Conservation (phyloP, 129 eudicot species). For the Lactuca saligna region DNA sequence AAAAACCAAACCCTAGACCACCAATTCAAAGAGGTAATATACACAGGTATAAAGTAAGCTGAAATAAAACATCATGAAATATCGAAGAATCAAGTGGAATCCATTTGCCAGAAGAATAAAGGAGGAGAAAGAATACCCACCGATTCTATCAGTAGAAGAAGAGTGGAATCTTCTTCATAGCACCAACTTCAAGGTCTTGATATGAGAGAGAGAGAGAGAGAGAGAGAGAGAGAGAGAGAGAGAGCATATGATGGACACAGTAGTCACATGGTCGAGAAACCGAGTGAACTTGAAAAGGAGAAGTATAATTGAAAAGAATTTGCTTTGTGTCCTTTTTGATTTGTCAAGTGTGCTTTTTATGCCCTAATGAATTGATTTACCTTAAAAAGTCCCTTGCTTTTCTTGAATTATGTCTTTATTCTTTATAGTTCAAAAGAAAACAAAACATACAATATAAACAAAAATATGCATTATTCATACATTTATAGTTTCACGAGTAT, state of each 20-base stretch:
- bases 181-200: constrained; percentile 34
- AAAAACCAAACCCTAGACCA: constrained; percentile 19
- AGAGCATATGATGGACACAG: constrained; percentile 24
- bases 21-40: not conserved
- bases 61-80: constrained; percentile 9
- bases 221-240: constrained; percentile 25
- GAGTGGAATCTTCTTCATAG: constrained; percentile 36
- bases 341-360: constrained; percentile 17
- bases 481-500: not conserved
- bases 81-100: constrained; percentile 16
- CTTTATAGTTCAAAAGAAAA: not conserved
- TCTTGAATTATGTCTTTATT: not conserved
- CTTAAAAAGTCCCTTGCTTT: not conserved
- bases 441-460: not conserved
- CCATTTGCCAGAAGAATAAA: constrained; percentile 12
- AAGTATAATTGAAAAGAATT: constrained; percentile 17
- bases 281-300: constrained; percentile 35
- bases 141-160: constrained; percentile 26
- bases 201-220: constrained; percentile 22
- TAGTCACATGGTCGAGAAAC: constrained; percentile 39
- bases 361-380: not conserved
- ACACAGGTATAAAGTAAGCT: constrained; percentile 12
- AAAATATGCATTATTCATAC: not conserved
- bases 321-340: constrained; percentile 22
- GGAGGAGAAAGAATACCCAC: constrained; percentile 10